Evolutionary conservation across 83 land plant species (phyloP), one percentile per base, ranked within the genome.

Genomic region (Isoetes engelmannii): DNA sequence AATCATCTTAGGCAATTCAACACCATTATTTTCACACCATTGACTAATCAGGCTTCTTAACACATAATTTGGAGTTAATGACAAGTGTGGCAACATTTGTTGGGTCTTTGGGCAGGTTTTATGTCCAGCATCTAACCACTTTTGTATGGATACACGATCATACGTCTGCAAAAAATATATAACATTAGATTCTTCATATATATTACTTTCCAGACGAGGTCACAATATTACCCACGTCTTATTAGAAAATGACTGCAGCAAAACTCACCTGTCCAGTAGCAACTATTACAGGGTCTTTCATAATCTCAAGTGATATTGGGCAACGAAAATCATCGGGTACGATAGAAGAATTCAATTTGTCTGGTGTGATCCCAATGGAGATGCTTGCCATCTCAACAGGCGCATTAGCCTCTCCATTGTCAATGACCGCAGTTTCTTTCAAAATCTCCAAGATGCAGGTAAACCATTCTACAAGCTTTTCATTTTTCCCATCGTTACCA

Each of bases 251-350:
- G n/a, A n/a, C 70, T 61, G 68, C 18, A 61, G 46, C 48, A 57
- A 44, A 15, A 13, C 50, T 54, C 72, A 92, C 97, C 86, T 92
- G 97, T 73, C 97, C 97, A 37, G 90, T 88, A 7, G 97, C 88
- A 57, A 92, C 88, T 67, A 92, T 88, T 21, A 92, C 97, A 47
- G 97, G 97, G 72, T 92, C 97, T 58, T 77, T 86, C 97, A 92
- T 91, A 70, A 91, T 56, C 61, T 88, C 97, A 19, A 91, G 84
- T 50, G 92, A 86, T 15, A 91, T 91, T n/a, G 97, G 97, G 62
- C 97, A 91, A 28, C 84, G 80, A 57, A 91, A 91, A 57, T 91
- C 97, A 75, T 92, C 89, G 13, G 97, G 97, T 44, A 91, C 80
- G 13, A 75, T 75, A 48, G 84, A 85, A 42, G 85, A 83, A 65